Evolutionary conservation across 1,284 basidiomycete species (phyloP).

Genomic region (Termitomyces sp.): DNA sequence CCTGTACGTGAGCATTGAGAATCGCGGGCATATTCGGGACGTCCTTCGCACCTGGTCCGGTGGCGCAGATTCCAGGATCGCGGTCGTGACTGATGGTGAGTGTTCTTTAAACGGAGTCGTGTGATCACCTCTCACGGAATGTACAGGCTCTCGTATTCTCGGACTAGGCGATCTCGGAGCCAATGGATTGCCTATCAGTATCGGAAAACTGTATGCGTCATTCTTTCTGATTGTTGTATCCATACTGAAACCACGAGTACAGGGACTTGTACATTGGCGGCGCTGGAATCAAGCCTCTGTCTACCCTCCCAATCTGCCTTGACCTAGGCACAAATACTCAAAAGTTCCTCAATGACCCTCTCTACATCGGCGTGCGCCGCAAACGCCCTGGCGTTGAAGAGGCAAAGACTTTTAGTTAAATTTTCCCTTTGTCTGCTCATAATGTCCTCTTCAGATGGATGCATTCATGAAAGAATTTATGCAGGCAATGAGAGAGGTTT

Average conservation of each 20-base stretch:
- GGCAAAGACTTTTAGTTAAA: constrained; percentile 21
- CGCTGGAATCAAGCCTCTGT: constrained; percentile 51
- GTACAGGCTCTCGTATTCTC: constrained; percentile 66
- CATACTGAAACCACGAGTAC: background rate
- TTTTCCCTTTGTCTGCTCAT: background rate
- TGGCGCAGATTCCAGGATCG: constrained; percentile 50
- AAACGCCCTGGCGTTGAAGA: constrained; percentile 50
- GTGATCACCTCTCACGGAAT: constrained; percentile 4
- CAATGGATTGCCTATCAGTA: constrained; percentile 72
- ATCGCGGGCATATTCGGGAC: constrained; percentile 63
- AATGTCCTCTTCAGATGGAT: constrained; percentile 42
- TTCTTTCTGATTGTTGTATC: background rate
- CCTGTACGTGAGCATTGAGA: constrained; percentile 65
- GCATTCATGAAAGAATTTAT: constrained; percentile 83
- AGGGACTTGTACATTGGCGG: constrained; percentile 74
- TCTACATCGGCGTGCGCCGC: constrained; percentile 73
- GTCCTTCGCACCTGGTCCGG: constrained; percentile 61
- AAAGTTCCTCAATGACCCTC: constrained; percentile 68
- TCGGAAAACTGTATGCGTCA: constrained; percentile 70
- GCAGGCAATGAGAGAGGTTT: constrained; percentile 60
- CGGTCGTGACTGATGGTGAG: constrained; percentile 74
- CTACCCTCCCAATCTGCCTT: constrained; percentile 68
- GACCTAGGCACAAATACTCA: constrained; percentile 80
- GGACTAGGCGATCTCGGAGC: constrained; percentile 79
- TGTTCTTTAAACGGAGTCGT: background rate